phyloP scores from a whole-genome alignment of 805 yeast species.

The Cyberlindnera lachancei region DNA sequence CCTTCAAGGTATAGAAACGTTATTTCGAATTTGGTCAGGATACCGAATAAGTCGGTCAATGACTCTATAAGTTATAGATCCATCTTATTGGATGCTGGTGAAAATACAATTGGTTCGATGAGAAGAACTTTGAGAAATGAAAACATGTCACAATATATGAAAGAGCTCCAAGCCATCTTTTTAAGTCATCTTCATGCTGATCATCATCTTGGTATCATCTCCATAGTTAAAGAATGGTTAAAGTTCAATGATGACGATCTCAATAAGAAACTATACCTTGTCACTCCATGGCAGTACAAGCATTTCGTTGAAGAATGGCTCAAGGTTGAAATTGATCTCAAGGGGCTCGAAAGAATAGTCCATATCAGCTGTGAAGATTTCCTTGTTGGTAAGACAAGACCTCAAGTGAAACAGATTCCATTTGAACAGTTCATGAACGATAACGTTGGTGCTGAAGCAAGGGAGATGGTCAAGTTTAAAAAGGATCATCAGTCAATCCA shows the following conservation, averaged over 20 bases:
- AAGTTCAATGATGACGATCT: slow-evolving; percentile 31
- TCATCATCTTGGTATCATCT: slow-evolving; percentile 82
- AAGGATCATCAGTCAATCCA: slow-evolving; percentile 24
- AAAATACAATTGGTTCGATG: slow-evolving; percentile 74
- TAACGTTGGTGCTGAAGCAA: background rate
- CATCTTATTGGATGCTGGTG: slow-evolving; percentile 88
- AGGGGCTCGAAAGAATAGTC: slow-evolving; percentile 34
- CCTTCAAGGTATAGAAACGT: slow-evolving; percentile 87
- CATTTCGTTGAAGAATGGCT: slow-evolving; percentile 67
- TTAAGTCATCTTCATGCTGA: slow-evolving; percentile 95
- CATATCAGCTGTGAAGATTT: slow-evolving; percentile 59
- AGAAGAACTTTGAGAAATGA: slow-evolving; percentile 50
- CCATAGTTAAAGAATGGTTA: slow-evolving; percentile 64
- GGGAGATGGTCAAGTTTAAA: slow-evolving; percentile 1
- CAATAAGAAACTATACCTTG: slow-evolving; percentile 41
- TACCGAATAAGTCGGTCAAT: slow-evolving; percentile 39
- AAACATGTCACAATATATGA: slow-evolving; percentile 36
- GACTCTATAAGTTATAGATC: slow-evolving; percentile 31
- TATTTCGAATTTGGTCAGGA: slow-evolving; percentile 64
- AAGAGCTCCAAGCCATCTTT: slow-evolving; percentile 58
- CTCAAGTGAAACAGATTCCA: slow-evolving; percentile 24
- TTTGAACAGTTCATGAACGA: slow-evolving; percentile 15
- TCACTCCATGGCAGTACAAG: slow-evolving; percentile 70
- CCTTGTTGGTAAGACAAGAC: slow-evolving; percentile 29
- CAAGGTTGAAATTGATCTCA: slow-evolving; percentile 32